These are phyloP conservation scores for Phytophthora tubulina DNA, from an alignment of 352 stramenopile genomes.

Conservation along the genomic window DNA sequence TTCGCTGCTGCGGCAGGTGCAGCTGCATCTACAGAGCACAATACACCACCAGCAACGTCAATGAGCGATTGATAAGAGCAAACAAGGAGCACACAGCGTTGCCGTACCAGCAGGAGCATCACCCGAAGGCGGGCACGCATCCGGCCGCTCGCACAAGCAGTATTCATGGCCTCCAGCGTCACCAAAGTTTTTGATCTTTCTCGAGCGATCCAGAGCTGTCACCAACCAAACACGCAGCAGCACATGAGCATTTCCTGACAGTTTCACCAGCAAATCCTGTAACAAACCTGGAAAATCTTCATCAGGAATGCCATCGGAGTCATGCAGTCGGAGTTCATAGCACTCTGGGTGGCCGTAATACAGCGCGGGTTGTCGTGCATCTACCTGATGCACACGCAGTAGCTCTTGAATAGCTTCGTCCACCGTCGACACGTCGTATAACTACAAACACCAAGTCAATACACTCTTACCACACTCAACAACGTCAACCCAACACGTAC, in stretches of 20 bases:
- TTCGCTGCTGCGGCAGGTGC: constrained; percentile 37
- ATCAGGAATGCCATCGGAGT: constrained; percentile 85
- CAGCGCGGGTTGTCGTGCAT: constrained; percentile 66
- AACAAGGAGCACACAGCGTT: neutral
- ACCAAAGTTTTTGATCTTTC: constrained; percentile 94
- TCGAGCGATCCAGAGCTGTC: constrained; percentile 79
- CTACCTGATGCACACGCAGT: constrained; percentile 73
- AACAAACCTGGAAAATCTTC: constrained; percentile 85
- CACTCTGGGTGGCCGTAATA: constrained; percentile 91
- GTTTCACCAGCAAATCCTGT: neutral
- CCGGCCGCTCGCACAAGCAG: constrained; percentile 86
- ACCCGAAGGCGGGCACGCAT: constrained; percentile 80
- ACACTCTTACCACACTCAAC: neutral
- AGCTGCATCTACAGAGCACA: constrained; percentile 39
- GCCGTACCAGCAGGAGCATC: constrained; percentile 56
- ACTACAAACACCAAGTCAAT: constrained; percentile 43
- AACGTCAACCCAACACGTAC: constrained; percentile 42
- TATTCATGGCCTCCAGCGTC: constrained; percentile 89
- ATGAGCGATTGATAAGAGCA: neutral
- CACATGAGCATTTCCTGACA: constrained; percentile 6
- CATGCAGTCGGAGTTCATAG: constrained; percentile 88
- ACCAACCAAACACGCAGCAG: neutral
- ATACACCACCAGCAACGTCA: constrained; percentile 1
- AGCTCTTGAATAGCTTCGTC: constrained; percentile 91
- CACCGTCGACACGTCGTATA: constrained; percentile 89